Evolutionary conservation across 2,329 filamentous ascomycete species (phyloP).

Genomic region (Pseudopyrenochaeta lycopersici): DNA sequence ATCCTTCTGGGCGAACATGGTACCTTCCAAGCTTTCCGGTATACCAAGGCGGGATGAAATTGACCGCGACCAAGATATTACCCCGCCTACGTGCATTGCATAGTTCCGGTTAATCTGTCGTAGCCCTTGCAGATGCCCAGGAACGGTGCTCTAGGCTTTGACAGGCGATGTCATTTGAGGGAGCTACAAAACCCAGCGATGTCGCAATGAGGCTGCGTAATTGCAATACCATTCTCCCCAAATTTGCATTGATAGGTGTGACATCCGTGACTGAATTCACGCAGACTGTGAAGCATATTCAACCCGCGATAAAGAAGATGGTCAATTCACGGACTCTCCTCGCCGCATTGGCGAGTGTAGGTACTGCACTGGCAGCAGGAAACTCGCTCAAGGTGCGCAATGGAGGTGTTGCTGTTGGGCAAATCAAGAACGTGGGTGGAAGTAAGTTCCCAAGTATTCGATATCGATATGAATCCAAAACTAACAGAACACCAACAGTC

Average conservation of each 20-base stretch:
- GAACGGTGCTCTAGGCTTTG: not conserved
- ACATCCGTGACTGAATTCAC: not conserved
- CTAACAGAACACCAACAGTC: conserved; percentile 13
- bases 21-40: not conserved
- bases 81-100: conserved; percentile 1
- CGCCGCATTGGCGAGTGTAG: not conserved
- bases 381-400: conserved; percentile 16
- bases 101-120: not conserved
- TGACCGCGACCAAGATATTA: not conserved
- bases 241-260: too few species aligned
- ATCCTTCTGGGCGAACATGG: not conserved
- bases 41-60: not conserved
- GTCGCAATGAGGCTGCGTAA: not conserved
- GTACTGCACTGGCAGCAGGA: not conserved
- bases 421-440: conserved; percentile 33
- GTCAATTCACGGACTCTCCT: not conserved
- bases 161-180: not conserved
- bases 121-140: conserved; percentile 4
- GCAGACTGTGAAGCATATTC: not conserved
- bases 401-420: conserved; percentile 22
- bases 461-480: not conserved
- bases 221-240: not conserved
- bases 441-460: conserved; percentile 19
- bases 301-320: not conserved
- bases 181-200: conserved; percentile 5